Conservation (phyloP, 805 yeast species). For the Ogataea naganishii region DNA sequence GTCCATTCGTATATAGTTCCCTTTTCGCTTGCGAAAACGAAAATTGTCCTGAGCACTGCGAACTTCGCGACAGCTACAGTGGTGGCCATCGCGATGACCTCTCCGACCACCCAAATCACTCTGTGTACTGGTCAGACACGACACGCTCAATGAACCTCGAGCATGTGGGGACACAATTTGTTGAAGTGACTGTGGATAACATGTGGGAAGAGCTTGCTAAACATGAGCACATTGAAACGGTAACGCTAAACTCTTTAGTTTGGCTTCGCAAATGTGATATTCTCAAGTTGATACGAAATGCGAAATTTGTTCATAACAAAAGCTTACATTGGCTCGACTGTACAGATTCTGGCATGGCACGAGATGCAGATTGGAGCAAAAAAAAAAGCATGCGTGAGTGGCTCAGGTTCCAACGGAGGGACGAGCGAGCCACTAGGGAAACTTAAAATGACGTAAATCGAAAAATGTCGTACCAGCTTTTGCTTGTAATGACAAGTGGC, state of each 20-base stretch:
- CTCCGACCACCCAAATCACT: conserved; percentile 1
- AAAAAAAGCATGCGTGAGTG: conserved; percentile 15
- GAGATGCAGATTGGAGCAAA: conserved; percentile 36
- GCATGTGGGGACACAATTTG: conserved; percentile 16
- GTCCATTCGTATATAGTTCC: conserved; percentile 2
- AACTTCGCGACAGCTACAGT: neutral
- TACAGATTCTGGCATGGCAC: conserved; percentile 40
- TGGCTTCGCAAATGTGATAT: conserved; percentile 24
- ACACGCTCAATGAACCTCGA: conserved; percentile 22
- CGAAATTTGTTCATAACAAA: conserved; percentile 9
- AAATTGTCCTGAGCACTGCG: neutral
- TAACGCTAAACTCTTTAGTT: conserved; percentile 23
- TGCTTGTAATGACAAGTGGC: too few relatives aligned
- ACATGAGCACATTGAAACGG: conserved; percentile 11
- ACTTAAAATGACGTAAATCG: too few relatives aligned
- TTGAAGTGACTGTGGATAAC: conserved; percentile 40
- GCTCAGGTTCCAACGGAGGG: too few relatives aligned
- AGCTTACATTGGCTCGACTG: conserved; percentile 27
- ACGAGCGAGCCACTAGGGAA: too few relatives aligned
- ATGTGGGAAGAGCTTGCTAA: conserved; percentile 18
- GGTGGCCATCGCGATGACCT: neutral
- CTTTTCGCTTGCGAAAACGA: conserved; percentile 11
- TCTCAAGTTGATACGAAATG: conserved; percentile 8
- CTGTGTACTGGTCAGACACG: conserved; percentile 22
- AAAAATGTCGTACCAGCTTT: too few relatives aligned